A percentile compares a stretch with the other conserved stretches of the same genome.
Conservation (phyloP, 2,329 filamentous ascomycete genomes). For the Fusarium sp. region DNA sequence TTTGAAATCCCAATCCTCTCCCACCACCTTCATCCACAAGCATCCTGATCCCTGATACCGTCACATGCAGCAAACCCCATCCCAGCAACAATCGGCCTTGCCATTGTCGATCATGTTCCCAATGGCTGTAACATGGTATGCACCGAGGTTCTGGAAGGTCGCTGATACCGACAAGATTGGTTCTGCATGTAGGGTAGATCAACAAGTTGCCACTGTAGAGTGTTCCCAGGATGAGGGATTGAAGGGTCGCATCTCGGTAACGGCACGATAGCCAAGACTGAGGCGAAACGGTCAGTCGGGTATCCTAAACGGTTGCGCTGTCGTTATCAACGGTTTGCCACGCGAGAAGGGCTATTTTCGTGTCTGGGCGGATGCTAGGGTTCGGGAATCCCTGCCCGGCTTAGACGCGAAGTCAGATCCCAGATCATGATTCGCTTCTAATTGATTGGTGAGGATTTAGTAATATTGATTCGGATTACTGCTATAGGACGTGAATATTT, state of each 20-base stretch:
- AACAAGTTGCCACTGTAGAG: slow-evolving; percentile 1
- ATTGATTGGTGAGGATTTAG: slow-evolving; percentile 6
- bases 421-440: background rate
- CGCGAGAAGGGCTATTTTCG: background rate
- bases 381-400: background rate
- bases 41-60: background rate
- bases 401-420: background rate
- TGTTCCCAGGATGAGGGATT: background rate
- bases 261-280: slow-evolving; percentile 10
- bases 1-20: background rate
- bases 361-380: slow-evolving; percentile 1
- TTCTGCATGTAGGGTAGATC: slow-evolving; percentile 5
- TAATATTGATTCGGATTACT: background rate
- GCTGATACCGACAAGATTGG: background rate
- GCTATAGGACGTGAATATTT: background rate
- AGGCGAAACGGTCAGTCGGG: background rate
- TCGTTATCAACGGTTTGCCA: slow-evolving; percentile 24
- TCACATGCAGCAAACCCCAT: background rate
- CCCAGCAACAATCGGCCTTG: background rate
- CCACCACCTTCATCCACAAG: background rate
- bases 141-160: slow-evolving; percentile 12
- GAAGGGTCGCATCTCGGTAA: background rate
- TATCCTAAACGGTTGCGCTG: background rate
- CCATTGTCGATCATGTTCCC: slow-evolving; percentile 14
- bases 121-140: background rate